A percentile compares a stretch with the other conserved stretches of the same genome.
These are phyloP conservation scores for Crithidia mellificae DNA, from an alignment of 208 protist species.

Conservation along the genomic window DNA sequence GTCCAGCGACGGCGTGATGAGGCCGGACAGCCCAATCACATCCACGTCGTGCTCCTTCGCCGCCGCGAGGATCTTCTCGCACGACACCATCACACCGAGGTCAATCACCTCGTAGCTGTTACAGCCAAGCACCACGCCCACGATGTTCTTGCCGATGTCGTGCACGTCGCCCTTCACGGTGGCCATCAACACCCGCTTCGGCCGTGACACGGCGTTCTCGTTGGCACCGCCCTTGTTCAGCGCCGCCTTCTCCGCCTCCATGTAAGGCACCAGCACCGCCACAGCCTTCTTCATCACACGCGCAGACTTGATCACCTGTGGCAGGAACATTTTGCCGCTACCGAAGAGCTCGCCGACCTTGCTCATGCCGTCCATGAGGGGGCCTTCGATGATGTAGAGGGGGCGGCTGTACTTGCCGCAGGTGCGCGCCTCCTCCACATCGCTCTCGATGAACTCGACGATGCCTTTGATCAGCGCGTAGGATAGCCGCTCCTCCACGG, in stretches of 20 bases:
- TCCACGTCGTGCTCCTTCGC: constrained; percentile 86
- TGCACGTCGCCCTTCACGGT: constrained; percentile 98
- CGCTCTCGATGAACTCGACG: constrained; percentile 91
- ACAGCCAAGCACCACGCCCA: constrained; percentile 96
- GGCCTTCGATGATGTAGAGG: constrained; percentile 94
- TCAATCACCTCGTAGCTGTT: constrained; percentile 97
- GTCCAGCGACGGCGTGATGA: constrained; percentile 97
- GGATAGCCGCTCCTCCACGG: constrained; percentile 87
- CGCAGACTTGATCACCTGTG: constrained; percentile 96
- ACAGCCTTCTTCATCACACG: constrained; percentile 98
- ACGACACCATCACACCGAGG: constrained; percentile 94
- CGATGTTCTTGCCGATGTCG: constrained; percentile 98
- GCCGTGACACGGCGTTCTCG: neutral
- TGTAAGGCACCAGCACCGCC: constrained; percentile 95
- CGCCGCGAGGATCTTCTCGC: constrained; percentile 90
- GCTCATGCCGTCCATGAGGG: constrained; percentile 96
- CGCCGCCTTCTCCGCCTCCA: constrained; percentile 91
- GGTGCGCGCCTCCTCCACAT: constrained; percentile 92
- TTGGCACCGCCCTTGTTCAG: constrained; percentile 18
- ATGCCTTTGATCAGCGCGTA: constrained; percentile 96
- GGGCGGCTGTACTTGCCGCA: constrained; percentile 52
- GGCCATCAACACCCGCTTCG: constrained; percentile 89
- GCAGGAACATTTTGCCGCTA: constrained; percentile 97
- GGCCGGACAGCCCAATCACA: constrained; percentile 94
- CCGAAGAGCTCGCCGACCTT: constrained; percentile 97